phyloP scores from a whole-genome alignment of 768 basidiomycete species.

The Suillus brevipes region DNA sequence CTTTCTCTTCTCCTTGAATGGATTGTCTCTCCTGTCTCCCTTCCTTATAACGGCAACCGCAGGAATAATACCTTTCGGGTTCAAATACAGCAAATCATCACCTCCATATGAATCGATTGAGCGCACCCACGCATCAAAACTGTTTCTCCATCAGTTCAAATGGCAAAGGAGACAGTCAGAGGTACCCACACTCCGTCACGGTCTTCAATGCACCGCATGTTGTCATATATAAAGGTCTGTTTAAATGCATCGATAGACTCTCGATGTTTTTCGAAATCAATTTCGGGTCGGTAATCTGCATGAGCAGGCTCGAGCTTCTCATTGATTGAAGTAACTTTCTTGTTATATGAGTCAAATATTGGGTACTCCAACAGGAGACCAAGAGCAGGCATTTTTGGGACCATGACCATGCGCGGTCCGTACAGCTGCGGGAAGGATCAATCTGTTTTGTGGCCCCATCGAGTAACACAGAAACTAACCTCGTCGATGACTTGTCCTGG shows the following conservation, averaged over 20 bases:
- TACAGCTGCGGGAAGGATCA: conserved; percentile 56
- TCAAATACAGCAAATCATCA: conserved; percentile 76
- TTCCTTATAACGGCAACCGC: conserved; percentile 63
- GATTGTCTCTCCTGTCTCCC: conserved; percentile 53
- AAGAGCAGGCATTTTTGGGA: conserved; percentile 95
- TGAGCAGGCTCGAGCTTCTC: conserved; percentile 53
- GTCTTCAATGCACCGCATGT: conserved; percentile 85
- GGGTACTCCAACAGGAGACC: conserved; percentile 90
- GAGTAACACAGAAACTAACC: conserved; percentile 35
- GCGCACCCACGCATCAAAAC: conserved; percentile 85
- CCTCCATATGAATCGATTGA: conserved; percentile 75
- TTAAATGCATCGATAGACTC: conserved; percentile 81
- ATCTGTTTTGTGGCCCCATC: neutral
- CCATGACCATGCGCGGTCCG: conserved; percentile 70
- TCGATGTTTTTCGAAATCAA: conserved; percentile 70
- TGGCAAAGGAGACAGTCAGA: neutral
- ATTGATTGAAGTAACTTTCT: conserved; percentile 44
- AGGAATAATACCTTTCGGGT: conserved; percentile 76
- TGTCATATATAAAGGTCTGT: conserved; percentile 78
- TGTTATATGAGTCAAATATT: conserved; percentile 78
- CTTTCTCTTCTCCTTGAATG: conserved; percentile 67
- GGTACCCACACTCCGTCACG: conserved; percentile 67
- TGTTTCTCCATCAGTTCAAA: conserved; percentile 27
- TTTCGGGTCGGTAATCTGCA: conserved; percentile 64
- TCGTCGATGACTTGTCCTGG: conserved; percentile 76